These are phyloP conservation scores for Syzygium malaccense DNA, from an alignment of 441 rosid species.

Conservation along the genomic window DNA sequence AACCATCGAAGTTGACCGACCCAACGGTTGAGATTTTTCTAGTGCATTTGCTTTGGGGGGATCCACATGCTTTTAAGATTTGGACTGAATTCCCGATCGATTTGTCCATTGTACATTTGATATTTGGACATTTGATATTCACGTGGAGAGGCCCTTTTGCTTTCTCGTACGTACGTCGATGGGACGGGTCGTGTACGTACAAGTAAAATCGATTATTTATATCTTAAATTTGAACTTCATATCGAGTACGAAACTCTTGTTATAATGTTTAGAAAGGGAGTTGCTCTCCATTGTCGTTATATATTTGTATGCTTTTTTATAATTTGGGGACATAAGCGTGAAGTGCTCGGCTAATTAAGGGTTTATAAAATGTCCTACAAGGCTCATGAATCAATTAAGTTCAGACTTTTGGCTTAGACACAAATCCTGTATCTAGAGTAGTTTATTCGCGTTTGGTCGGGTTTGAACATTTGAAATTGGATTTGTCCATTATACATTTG, in stretches of 20 bases:
- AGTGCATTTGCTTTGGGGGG: not conserved
- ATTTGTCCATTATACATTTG: not conserved
- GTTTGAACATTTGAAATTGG: no score
- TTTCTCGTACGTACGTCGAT: not conserved
- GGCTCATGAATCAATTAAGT: not conserved
- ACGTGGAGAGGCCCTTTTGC: not conserved
- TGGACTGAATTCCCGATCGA: not conserved
- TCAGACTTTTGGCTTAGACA: not conserved
- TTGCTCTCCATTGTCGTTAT: fast-evolving
- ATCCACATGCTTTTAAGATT: not conserved
- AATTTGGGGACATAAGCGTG: not conserved
- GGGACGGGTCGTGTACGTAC: not conserved
- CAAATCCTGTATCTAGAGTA: not conserved
- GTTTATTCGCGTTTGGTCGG: not conserved
- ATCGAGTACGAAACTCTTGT: not conserved
- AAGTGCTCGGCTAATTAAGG: not conserved
- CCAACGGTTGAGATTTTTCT: not conserved
- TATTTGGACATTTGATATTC: not conserved
- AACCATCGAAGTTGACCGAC: not conserved
- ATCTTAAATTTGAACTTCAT: not conserved
- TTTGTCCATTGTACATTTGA: not conserved
- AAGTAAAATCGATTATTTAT: not conserved
- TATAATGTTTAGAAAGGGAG: not conserved
- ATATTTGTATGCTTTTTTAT: not conserved
- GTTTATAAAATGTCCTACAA: fast-evolving